phyloP scores from a whole-genome alignment of 108 stramenopile genomes.

The Fragilariopsis cylindrus region DNA sequence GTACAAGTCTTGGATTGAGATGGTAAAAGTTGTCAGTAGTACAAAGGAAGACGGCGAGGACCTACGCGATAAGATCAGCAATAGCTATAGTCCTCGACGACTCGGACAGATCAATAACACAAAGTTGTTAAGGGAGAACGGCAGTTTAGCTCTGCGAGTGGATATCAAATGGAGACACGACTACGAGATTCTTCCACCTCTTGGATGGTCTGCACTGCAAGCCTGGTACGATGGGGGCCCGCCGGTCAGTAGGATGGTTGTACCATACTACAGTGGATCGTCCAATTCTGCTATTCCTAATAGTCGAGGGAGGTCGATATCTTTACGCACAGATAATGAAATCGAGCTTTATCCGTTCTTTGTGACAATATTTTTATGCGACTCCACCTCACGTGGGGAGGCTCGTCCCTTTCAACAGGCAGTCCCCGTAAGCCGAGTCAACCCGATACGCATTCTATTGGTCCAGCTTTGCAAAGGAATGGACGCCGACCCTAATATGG shows the following conservation, averaged over 20 bases:
- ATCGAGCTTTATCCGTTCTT: constrained; percentile 87
- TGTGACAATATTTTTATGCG: constrained; percentile 82
- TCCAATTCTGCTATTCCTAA: constrained; percentile 10
- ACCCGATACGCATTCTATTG: constrained; percentile 61
- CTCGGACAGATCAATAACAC: constrained; percentile 75
- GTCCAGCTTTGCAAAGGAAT: constrained; percentile 73
- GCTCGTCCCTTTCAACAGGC: constrained; percentile 85
- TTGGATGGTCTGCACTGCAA: constrained; percentile 84
- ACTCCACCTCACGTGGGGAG: constrained; percentile 70
- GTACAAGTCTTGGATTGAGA: constrained; percentile 55
- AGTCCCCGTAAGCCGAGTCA: constrained; percentile 74
- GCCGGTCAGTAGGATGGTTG: constrained; percentile 79
- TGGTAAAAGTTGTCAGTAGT: constrained; percentile 43
- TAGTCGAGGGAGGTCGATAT: not conserved
- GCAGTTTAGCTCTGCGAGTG: constrained; percentile 66
- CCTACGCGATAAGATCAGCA: constrained; percentile 30
- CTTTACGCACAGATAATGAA: constrained; percentile 64
- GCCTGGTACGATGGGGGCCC: constrained; percentile 94
- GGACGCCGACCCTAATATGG: constrained; percentile 65
- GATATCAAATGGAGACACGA: constrained; percentile 77
- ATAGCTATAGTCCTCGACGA: constrained; percentile 29
- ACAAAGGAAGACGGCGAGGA: constrained; percentile 51
- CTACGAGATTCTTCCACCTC: constrained; percentile 82
- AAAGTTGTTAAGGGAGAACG: constrained; percentile 65
- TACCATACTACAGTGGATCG: constrained; percentile 51